A percentile compares a stretch with the other conserved stretches of the same genome.
phyloP scores from a whole-genome alignment of 768 basidiomycete genomes.

The Serpula lacrymans region DNA sequence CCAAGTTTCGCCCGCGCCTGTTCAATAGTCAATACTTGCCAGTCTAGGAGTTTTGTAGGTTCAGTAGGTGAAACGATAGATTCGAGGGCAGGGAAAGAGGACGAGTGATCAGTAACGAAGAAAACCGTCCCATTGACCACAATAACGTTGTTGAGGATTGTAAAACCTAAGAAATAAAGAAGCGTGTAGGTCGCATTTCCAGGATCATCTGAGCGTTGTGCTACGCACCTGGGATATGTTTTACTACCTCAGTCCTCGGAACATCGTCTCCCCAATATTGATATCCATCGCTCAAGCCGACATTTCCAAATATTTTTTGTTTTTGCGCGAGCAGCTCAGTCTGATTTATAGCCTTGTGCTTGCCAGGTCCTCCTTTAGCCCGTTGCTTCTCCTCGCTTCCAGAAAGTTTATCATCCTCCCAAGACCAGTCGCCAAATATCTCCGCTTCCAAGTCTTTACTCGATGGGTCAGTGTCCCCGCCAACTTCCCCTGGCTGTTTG shows the following conservation, averaged over 20 bases:
- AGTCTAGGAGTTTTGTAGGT: slow-evolving; percentile 47
- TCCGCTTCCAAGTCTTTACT: slow-evolving; percentile 55
- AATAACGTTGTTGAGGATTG: slow-evolving; percentile 79
- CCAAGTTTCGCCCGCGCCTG: slow-evolving; percentile 51
- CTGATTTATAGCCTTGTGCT: slow-evolving; percentile 20
- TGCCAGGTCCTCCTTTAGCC: slow-evolving; percentile 33
- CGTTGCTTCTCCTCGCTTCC: slow-evolving; percentile 49
- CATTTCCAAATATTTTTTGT: slow-evolving; percentile 18
- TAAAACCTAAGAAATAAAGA: slow-evolving; percentile 55
- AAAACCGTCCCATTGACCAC: slow-evolving; percentile 70
- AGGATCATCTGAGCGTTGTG: neutral
- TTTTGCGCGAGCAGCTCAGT: slow-evolving; percentile 27
- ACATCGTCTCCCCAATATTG: slow-evolving; percentile 52
- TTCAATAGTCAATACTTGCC: slow-evolving; percentile 54
- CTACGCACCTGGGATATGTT: slow-evolving; percentile 61
- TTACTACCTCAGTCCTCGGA: slow-evolving; percentile 53
- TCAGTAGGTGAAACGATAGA: slow-evolving; percentile 46
- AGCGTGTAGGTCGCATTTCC: slow-evolving; percentile 6
- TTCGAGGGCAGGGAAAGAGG: slow-evolving; percentile 54
- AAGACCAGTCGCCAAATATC: slow-evolving; percentile 70
- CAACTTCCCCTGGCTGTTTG: slow-evolving; percentile 37
- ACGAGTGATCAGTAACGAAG: slow-evolving; percentile 65
- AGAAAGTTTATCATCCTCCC: slow-evolving; percentile 59
- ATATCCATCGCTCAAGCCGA: slow-evolving; percentile 50
- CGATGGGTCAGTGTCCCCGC: slow-evolving; percentile 48